Base-by-base conservation (phyloP, 768 basidiomycete genomes). In the Fomitopsis serialis region DNA sequence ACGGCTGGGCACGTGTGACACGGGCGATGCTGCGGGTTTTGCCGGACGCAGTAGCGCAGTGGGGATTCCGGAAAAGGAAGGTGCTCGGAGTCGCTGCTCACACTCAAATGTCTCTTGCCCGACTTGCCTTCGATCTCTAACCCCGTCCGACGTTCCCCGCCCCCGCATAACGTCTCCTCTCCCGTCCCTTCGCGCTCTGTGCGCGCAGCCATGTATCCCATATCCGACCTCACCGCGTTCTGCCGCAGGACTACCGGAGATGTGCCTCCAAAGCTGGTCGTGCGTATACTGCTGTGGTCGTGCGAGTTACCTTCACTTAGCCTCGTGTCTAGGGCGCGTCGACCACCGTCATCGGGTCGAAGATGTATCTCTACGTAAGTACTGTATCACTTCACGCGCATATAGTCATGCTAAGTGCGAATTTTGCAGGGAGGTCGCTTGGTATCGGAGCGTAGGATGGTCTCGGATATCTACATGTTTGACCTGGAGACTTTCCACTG, bases 391-490 rank as follows among this genome's bases (percentile, higher is more conserved):
- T 32, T 32, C 12, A 22, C 42, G 34, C 22, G 22, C 48, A 46
- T 21, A 52, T 45, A 44, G 50, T 10, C 24, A 11, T 45, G 22
- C 22, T 9, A 25, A 24, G 13, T 23, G 25, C 21, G 45, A 11
- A 22, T 35, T 46, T 44, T 23, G 15, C 58, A 92, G 89, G 96
- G 93, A 42, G 94, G 95, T 15, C 81, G 94, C 34, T 75, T 91
- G 49, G 92, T 94, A 52, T 79, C 89, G 13, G 89, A 90, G 55
- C 84, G 92, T 34, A 79, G 84, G 57, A 94, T 98, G 85, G 87
- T 92, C 46, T 80, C 87, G 35, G 92, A 95, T 72, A 79, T 99
- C 61, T 98, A 93, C 72, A 75, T 83, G 36, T 92, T 98, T 67
- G 88, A 98, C 72, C 74, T 98, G 58, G 75, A 84, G 51, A 84